Base-by-base conservation (phyloP, 2,329 filamentous ascomycete genomes). In the Trichoderma koningii region DNA sequence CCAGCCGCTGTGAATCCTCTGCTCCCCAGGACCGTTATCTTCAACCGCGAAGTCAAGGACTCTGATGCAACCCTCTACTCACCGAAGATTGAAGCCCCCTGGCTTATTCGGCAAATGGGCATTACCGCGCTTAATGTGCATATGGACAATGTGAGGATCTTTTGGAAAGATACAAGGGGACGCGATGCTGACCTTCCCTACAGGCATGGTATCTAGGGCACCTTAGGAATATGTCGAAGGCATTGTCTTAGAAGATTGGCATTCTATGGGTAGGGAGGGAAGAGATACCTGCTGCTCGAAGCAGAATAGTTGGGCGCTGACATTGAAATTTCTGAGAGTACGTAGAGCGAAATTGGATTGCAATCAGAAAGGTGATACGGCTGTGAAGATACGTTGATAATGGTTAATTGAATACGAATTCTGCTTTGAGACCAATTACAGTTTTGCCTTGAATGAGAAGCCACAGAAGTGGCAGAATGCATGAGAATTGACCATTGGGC, bases 1-100 rank as follows among this genome's bases (percentile, higher is more conserved):
- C 47, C 47, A 51, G 47, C 47, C 21, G 47, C 47, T 6, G 47
- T 51, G 26, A 51, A 51, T 21, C 47, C 47, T 51, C 47, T 51
- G 21, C 47, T 51, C 2, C 47, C 47, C 17, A 51, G 26, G 47
- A 51, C 47, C 6, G 47, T 51, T 7, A 51, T 51, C 5, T 51
- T 51, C 47, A 51, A 51, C 26, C 47, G 10, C 9, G 47, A 51
- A 51, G 9, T 51, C 15, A 51, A 21, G 7, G 19, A 51, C 26
- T 28, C 19, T 15, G 26, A 51, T 51, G 47, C 47, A 26, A 51
- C 47, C 10, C 47, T 51, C 15, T 51, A 51, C 21, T 51, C 47
- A 51, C 47, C 47, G 26, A 51, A 26, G 10, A 51, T 51, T 7
- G 47, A 51, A 26, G 47, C 47, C 17, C 47, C 47, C 1, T 51